Percentiles rank a stretch among this genome's conserved stretches.
These are phyloP conservation scores for Taphrina wiesneri DNA, from an alignment of 1,139 yeast genomes.

Conservation along the genomic window DNA sequence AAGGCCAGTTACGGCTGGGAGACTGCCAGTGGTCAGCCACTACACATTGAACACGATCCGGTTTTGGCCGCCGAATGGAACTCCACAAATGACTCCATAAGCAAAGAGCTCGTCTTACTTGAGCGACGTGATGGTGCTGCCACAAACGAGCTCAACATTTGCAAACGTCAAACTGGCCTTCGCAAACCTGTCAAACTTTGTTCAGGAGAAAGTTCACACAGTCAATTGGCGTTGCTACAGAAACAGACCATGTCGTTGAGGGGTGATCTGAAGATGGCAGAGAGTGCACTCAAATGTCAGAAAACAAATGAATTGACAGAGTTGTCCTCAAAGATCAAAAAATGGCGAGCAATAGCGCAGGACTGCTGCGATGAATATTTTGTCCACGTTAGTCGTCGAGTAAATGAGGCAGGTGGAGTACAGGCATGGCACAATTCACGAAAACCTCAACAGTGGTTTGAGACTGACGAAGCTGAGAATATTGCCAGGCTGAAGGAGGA, in stretches of 20 bases:
- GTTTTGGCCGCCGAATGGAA: conserved; percentile 25
- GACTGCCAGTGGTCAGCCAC: conserved; percentile 14
- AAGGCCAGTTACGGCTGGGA: conserved; percentile 13
- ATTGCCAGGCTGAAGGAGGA: background rate
- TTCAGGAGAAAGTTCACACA: background rate
- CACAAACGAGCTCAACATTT: background rate
- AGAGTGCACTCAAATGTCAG: background rate
- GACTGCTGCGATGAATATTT: conserved; percentile 11
- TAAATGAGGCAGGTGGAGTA: conserved; percentile 8
- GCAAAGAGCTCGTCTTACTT: background rate
- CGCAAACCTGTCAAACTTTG: background rate
- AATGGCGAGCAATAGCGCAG: conserved; percentile 14
- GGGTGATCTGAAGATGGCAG: conserved; percentile 4
- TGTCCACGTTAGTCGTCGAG: background rate
- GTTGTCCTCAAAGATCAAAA: background rate
- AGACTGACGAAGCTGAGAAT: background rate
- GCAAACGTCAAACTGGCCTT: background rate
- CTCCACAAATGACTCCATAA: background rate
- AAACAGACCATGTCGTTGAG: background rate
- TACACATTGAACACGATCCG: conserved; percentile 6
- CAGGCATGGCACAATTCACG: conserved; percentile 3
- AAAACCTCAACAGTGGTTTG: conserved; percentile 4
- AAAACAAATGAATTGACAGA: background rate
- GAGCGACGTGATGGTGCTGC: background rate
- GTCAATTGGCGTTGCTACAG: background rate